These are phyloP conservation scores for Colletotrichum australisinense DNA, from an alignment of 2,329 filamentous ascomycete genomes.

Conservation along the genomic window DNA sequence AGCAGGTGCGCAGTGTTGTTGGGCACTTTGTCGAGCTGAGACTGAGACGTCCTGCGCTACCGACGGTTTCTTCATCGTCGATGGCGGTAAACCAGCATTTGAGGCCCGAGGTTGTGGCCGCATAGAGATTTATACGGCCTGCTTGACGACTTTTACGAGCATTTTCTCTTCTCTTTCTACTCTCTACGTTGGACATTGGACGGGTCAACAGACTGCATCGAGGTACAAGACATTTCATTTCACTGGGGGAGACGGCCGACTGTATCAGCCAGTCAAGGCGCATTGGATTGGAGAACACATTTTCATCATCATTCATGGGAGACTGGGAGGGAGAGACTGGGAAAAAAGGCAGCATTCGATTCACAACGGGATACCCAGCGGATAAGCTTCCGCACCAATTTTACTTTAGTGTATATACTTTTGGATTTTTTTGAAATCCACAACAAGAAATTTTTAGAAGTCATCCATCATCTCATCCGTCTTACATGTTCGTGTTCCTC, in stretches of 20 bases:
- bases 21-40: conserved; percentile 48
- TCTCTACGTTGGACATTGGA: neutral
- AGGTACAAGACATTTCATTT: neutral
- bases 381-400: neutral
- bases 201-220: too few relatives aligned
- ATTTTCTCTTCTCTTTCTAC: neutral
- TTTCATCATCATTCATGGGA: neutral
- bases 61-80: neutral
- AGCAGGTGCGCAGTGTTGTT: conserved; percentile 47
- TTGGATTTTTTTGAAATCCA: neutral
- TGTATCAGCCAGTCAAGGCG: neutral
- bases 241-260: neutral
- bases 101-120: conserved; percentile 12
- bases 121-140: neutral
- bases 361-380: conserved; percentile 26
- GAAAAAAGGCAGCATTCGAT: neutral
- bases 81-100: neutral
- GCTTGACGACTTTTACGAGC: neutral
- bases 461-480: neutral
- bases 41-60: neutral
- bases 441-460: neutral
- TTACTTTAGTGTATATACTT: conserved; percentile 1
- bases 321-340: neutral
- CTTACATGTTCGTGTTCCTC: neutral
- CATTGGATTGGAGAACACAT: neutral